Percentiles rank a stretch among this genome's conserved stretches.
phyloP scores from a whole-genome alignment of 2,329 filamentous ascomycete genomes.

The Sarocladium kiliense region DNA sequence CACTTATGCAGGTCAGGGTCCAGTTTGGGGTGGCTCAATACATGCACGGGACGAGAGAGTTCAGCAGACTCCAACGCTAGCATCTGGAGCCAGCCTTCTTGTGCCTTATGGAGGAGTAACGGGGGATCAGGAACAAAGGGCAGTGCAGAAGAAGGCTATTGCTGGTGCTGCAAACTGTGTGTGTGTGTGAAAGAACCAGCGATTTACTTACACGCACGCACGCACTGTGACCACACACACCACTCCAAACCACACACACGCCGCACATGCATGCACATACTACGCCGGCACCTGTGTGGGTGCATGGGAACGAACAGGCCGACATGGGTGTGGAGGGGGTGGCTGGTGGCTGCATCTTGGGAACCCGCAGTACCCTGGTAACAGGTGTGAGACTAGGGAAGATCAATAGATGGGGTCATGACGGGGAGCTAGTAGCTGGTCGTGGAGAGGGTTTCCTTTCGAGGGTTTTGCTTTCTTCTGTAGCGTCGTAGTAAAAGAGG shows the following conservation, averaged over 20 bases:
- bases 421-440: neutral
- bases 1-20: slow-evolving; percentile 9
- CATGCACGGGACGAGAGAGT: slow-evolving; percentile 7
- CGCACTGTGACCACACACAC: no score
- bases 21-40: neutral
- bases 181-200: no score
- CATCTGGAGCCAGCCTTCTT: neutral
- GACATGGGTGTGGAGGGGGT: neutral
- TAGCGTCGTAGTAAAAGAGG: no score
- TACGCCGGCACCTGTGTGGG: slow-evolving; percentile 3
- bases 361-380: neutral
- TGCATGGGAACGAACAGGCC: neutral
- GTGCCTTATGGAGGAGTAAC: neutral
- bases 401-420: slow-evolving; percentile 6
- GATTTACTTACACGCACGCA: no score
- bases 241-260: no score
- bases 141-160: neutral
- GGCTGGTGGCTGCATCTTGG: neutral
- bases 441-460: neutral
- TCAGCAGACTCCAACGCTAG: slow-evolving; percentile 6
- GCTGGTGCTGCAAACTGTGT: no score
- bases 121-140: neutral
- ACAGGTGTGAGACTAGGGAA: neutral
- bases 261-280: neutral
- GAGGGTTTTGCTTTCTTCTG: neutral